A percentile compares a stretch with the other conserved stretches of the same genome.
Conservation (phyloP, 169 alveolate genomes). For the Plasmodium vivax region DNA sequence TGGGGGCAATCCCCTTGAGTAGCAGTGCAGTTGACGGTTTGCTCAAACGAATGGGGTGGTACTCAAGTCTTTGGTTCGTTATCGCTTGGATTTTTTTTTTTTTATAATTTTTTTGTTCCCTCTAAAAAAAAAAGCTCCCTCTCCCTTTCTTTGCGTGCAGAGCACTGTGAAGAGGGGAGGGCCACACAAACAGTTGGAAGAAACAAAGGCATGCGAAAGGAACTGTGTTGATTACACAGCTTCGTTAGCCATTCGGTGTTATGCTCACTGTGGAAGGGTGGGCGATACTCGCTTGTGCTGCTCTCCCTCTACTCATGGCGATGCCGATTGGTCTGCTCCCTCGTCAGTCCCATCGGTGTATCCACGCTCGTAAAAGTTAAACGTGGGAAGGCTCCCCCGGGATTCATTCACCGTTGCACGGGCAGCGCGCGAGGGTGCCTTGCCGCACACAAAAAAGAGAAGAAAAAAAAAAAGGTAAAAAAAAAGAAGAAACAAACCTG, state of each 20-base stretch:
- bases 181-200: neutral
- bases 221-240: neutral
- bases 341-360: neutral
- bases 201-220: neutral
- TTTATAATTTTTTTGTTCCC: neutral
- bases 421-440: neutral
- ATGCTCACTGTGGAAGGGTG: neutral
- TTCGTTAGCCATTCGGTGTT: neutral
- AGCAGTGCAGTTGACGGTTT: neutral
- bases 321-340: slow-evolving; percentile 15
- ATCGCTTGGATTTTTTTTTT: neutral
- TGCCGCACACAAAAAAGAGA: neutral
- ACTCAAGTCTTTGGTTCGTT: neutral
- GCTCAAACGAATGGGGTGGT: neutral
- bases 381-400: neutral
- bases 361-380: neutral
- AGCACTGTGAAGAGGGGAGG: neutral
- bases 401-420: neutral
- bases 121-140: neutral
- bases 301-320: neutral
- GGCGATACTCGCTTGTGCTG: neutral
- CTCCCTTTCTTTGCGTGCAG: neutral
- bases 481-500: neutral
- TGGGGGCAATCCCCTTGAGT: neutral
- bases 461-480: neutral